Base-by-base conservation (phyloP, 2,329 filamentous ascomycete species). In the Magnaporthiopsis rhizophila region DNA sequence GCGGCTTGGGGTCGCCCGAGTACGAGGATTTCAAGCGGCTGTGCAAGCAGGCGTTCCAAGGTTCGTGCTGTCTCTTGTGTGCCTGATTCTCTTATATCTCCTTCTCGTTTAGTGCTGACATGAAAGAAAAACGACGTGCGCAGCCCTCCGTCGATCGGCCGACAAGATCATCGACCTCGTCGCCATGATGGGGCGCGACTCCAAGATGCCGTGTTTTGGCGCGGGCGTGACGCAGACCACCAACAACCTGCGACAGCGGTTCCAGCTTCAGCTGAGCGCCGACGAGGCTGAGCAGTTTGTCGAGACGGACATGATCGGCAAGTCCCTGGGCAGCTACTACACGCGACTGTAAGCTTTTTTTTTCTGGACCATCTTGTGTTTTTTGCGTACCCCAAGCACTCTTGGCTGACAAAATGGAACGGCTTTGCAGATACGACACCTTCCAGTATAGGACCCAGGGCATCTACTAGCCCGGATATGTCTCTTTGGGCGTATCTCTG, bases 371-470 rank as follows among this genome's bases (percentile, higher is more conserved):
- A 0, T 8, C 21, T 26, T n/a, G 13, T 9, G 13, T 34, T 13
- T 36, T 21, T 21, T 59, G 7, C 34, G 28, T 59, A 50, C 12
- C 50, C 15, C 21, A 32, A 59, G 11, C 12, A n/a, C 7, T 7
- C 18, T 11, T 30, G 30, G 45, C 68, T 70, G 61, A 71, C 58
- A 66, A 2, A 8, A 12, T 36, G 38, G 66, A 28, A n/a, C 58
- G 66, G 57, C 36, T 64, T 36, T 1, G 8, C 57, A 91, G 89
- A 76, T 92, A 92, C 72, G 89, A 92, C 76, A 91, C 89, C 67
- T 94, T 92, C 79, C 90, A 94, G 79, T 94, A 94, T 78, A 86
- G 91, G 72, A 93, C 91, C 50, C 90, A 94, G 77, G 91, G 90
- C 69, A 94, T 94, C 76, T 94, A 94, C 76, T 94, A 61, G 59